phyloP scores from a whole-genome alignment of 2,329 filamentous ascomycete species.

The Ophiocordyceps unilateralis region DNA sequence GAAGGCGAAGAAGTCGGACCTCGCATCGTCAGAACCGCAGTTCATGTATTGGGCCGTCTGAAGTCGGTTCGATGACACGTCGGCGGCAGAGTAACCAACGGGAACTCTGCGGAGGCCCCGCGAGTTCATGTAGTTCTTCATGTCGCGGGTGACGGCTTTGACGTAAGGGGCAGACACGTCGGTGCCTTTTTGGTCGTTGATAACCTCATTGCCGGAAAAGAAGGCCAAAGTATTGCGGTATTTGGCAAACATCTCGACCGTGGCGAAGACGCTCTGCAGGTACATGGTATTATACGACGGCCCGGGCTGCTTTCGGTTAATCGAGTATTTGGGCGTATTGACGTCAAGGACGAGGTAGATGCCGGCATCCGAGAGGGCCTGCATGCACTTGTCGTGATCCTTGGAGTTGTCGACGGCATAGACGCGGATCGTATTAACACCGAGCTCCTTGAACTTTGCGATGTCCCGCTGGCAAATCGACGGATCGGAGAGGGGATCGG shows the following conservation, averaged over 20 bases:
- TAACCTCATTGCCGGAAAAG: conserved; percentile 70
- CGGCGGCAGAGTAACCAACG: conserved; percentile 64
- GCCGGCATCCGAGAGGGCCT: conserved; percentile 57
- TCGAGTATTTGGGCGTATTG: conserved; percentile 76
- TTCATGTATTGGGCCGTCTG: conserved; percentile 88
- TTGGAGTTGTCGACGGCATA: conserved; percentile 82
- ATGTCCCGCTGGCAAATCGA: conserved; percentile 43
- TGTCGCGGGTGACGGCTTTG: conserved; percentile 64
- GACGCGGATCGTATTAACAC: conserved; percentile 80
- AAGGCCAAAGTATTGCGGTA: conserved; percentile 80
- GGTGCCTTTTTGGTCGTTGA: conserved; percentile 47
- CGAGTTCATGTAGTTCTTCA: conserved; percentile 50
- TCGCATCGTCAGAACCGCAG: conserved; percentile 69
- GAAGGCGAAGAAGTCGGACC: conserved; percentile 78
- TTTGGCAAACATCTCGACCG: conserved; percentile 65
- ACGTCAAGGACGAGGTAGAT: conserved; percentile 89
- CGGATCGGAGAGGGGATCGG: conserved; percentile 62
- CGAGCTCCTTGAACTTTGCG: conserved; percentile 63
- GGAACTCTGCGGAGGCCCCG: conserved; percentile 48
- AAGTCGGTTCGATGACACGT: conserved; percentile 70
- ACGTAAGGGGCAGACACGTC: conserved; percentile 54
- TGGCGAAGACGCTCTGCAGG: conserved; percentile 71
- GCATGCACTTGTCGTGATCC: conserved; percentile 76
- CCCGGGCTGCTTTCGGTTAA: conserved; percentile 64
- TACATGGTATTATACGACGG: conserved; percentile 77